Base-by-base conservation (phyloP, 768 basidiomycete genomes). In the Russula abietina region DNA sequence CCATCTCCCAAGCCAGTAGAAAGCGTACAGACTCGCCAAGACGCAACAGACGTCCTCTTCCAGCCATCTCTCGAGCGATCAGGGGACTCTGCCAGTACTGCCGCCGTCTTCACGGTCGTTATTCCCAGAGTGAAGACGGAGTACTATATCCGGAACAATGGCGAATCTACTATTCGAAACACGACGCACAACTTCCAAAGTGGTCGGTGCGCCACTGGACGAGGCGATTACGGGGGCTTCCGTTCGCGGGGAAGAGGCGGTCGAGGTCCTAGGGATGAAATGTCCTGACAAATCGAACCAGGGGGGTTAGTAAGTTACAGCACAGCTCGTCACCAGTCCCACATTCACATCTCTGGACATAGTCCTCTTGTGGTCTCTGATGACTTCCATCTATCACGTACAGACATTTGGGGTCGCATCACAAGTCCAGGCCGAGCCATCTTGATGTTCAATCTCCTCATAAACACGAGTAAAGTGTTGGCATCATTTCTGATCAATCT, bases 11-110 rank as follows among this genome's bases (percentile, higher is more conserved):
- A 11, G 32, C 30, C 33, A 8, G 4, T 12, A 24, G 62, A 63
- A 51, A 32, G 62, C 38, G 36, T 38, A 26, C 62, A 59, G 57
- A 63, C 62, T 19, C 57, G 57, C 17, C 50, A 63, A 41, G 62
- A 46, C 16, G 57, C 62, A 1, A 38, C 51, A n/a, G 57, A 63
- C 19, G 57, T 43, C 14, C 57, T 63, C 45, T 63, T 63, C 26
- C 48, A 46, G 30, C 41, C 32, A 30, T 36, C 22, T 49, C 45
- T 41, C 39, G 55, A 50, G 28, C 46, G 22, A 61, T 41, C 60
- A 30, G 14, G 36, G 33, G 26, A 32, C 24, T 36, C 55, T 41
- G n/a, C 14, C 8, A 11, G 16, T 2, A 28, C 45, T 3, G 14
- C 11, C 46, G 22, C 17, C 30, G 7, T 32, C 19, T 2, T 33